A percentile compares a stretch with the other conserved stretches of the same genome.
These are phyloP conservation scores for Brasenia schreberi DNA, from an alignment of 164 flowering plant species.

Conservation along the genomic window DNA sequence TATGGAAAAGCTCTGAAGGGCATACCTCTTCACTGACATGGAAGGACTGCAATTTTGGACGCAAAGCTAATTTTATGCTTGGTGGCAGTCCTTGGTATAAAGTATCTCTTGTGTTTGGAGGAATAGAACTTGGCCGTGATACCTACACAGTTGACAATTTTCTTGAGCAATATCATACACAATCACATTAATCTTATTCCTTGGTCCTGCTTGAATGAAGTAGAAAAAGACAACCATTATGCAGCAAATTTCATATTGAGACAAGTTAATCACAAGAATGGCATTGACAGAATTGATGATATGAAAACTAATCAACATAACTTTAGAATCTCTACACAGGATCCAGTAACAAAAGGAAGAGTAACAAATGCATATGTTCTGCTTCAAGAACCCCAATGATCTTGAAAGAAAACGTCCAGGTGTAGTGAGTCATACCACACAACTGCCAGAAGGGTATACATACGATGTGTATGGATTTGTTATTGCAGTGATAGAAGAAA, in stretches of 20 bases:
- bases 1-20: not conserved
- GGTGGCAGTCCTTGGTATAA: slow-evolving; percentile 60
- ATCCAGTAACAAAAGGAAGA: too few species aligned
- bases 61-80: slow-evolving; percentile 33
- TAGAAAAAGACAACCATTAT: not conserved
- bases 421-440: too few species aligned
- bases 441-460: too few species aligned
- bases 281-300: too few species aligned
- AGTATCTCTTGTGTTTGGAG: slow-evolving; percentile 49
- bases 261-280: too few species aligned
- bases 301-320: too few species aligned
- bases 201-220: not conserved
- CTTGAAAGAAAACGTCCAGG: too few species aligned
- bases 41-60: slow-evolving; percentile 38
- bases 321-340: too few species aligned
- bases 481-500: too few species aligned
- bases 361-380: too few species aligned
- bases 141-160: slow-evolving; percentile 20
- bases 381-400: too few species aligned
- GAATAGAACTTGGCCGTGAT: slow-evolving; percentile 44
- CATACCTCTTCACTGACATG: slow-evolving; percentile 45
- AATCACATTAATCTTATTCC: not conserved
- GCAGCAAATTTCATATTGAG: not conserved
- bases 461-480: too few species aligned
- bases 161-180: not conserved